Conservation (phyloP, 2,329 filamentous ascomycete genomes). For the Fusarium setosum region DNA sequence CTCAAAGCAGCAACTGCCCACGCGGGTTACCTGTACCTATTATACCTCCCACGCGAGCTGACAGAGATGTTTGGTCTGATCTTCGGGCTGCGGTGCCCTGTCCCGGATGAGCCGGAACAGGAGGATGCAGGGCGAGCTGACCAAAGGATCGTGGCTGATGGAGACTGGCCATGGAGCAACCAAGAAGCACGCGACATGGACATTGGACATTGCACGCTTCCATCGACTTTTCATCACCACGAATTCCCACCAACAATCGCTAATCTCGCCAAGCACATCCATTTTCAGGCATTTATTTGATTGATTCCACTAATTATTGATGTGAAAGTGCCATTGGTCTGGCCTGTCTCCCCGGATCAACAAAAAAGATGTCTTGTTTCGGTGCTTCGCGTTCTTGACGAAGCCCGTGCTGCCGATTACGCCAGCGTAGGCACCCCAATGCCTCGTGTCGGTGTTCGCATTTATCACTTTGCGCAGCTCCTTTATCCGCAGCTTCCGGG, state of each 20-base stretch:
- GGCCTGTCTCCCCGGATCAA: neutral
- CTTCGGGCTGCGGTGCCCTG: constrained; percentile 22
- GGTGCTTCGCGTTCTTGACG: constrained; percentile 25
- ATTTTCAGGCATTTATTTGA: neutral
- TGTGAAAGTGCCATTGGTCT: constrained; percentile 16
- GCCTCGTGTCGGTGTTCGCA: constrained; percentile 13
- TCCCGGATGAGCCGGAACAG: constrained; percentile 37
- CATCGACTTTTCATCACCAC: neutral
- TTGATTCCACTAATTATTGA: neutral
- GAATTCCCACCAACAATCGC: neutral
- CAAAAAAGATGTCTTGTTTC: constrained; percentile 1
- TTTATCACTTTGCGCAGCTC: constrained; percentile 2
- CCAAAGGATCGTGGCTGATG: constrained; percentile 31
- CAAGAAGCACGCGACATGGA: constrained; percentile 32
- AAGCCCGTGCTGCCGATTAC: constrained; percentile 21
- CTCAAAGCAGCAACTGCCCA: neutral
- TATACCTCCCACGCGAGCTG: constrained; percentile 25
- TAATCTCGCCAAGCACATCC: neutral
- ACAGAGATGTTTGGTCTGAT: constrained; percentile 5
- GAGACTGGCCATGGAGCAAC: constrained; percentile 28
- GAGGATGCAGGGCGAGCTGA: constrained; percentile 33
- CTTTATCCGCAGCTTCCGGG: constrained; percentile 33
- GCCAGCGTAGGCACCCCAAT: neutral
- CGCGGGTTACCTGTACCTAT: constrained; percentile 21
- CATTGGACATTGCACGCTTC: constrained; percentile 17